A percentile compares a stretch with the other conserved stretches of the same genome.
Conservation (phyloP, 2,329 filamentous ascomycete species). For the Alternaria tenuissima region DNA sequence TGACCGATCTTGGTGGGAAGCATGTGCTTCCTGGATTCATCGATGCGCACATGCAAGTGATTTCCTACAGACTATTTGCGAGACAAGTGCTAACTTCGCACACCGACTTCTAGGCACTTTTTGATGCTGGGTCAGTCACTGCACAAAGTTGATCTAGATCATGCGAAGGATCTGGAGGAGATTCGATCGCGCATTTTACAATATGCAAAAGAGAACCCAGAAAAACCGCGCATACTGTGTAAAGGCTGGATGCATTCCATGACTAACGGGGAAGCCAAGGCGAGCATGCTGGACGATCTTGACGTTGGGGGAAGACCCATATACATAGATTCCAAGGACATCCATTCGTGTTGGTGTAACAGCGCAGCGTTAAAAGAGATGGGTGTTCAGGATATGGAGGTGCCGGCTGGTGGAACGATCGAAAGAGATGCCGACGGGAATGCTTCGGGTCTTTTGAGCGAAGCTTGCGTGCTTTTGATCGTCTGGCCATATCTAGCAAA, state of each 20-base stretch:
- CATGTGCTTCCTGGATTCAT: conserved; percentile 64
- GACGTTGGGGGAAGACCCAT: conserved; percentile 58
- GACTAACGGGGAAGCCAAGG: conserved; percentile 60
- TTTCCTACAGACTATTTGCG: background rate
- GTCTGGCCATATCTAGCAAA: conserved; percentile 64
- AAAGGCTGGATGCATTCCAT: conserved; percentile 66
- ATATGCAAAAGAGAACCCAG: conserved; percentile 57
- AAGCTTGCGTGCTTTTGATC: conserved; percentile 63
- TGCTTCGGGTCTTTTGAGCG: conserved; percentile 61
- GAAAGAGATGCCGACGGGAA: conserved; percentile 58
- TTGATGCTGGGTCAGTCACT: conserved; percentile 64
- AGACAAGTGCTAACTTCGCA: background rate
- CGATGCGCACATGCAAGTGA: conserved; percentile 62
- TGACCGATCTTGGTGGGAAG: conserved; percentile 48
- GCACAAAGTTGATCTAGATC: conserved; percentile 59
- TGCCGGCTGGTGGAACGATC: conserved; percentile 63
- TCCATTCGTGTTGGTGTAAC: conserved; percentile 66
- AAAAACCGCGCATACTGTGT: conserved; percentile 59
- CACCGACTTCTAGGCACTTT: conserved; percentile 46
- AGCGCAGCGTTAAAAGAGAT: conserved; percentile 61
- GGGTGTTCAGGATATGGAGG: conserved; percentile 56
- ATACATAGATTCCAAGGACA: conserved; percentile 65
- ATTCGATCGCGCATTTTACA: conserved; percentile 58
- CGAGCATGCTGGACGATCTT: conserved; percentile 61
- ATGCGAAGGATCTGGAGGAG: conserved; percentile 58